A percentile compares a stretch with the other conserved stretches of the same genome.
phyloP scores from a whole-genome alignment of 345 rosid genomes.

The Ceriops tagal region DNA sequence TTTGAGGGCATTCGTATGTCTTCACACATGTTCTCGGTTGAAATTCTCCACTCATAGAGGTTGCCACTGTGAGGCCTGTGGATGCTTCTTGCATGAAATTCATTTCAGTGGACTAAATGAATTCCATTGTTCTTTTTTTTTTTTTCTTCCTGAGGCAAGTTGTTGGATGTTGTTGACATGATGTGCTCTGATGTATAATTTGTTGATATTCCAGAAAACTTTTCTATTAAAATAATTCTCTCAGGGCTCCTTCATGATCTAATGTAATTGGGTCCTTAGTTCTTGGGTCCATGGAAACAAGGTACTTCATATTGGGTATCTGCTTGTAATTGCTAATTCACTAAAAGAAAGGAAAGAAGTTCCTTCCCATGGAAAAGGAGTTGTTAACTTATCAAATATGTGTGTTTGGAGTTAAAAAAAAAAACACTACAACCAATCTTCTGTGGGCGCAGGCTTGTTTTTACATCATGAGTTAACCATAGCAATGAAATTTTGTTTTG shows the following conservation, averaged over 20 bases:
- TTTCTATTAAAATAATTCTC: too few species aligned
- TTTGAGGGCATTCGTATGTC: too few species aligned
- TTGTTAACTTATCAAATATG: neutral
- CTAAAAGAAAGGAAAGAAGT: neutral
- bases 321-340: too few species aligned
- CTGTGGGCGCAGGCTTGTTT: neutral
- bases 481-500: slow-evolving; percentile 14
- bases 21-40: too few species aligned
- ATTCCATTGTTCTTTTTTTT: neutral
- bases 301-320: too few species aligned
- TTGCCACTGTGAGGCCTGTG: too few species aligned
- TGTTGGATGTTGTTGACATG: slow-evolving; percentile 6
- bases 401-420: neutral
- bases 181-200: neutral
- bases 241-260: neutral
- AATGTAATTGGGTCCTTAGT: slow-evolving; percentile 7
- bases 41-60: neutral
- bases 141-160: neutral
- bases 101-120: neutral
- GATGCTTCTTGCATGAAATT: neutral
- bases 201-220: neutral
- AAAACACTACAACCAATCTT: neutral
- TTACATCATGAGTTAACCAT: slow-evolving; percentile 5
- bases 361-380: neutral
- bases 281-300: too few species aligned